Evolutionary conservation across 2,329 filamentous ascomycete genomes (phyloP).

Genomic region (Myotisia sp.): DNA sequence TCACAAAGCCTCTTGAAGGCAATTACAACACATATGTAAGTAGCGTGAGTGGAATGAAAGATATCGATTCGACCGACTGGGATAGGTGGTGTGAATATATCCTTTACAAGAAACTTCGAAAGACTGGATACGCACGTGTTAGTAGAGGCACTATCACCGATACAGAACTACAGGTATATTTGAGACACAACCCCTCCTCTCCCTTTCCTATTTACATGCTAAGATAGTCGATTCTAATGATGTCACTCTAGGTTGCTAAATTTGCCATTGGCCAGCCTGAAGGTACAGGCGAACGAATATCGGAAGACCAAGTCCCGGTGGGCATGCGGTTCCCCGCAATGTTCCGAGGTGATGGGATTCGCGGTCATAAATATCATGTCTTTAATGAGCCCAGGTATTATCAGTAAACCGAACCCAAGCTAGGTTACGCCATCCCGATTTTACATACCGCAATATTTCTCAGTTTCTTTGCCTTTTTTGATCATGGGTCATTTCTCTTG

Average conservation of each 20-base stretch:
- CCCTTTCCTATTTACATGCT: neutral
- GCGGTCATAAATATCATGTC: conserved; percentile 86
- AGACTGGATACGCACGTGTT: conserved; percentile 79
- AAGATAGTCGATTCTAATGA: conserved; percentile 10
- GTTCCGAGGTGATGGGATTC: conserved; percentile 72
- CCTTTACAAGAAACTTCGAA: conserved; percentile 73
- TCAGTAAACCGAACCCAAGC: conserved; percentile 18
- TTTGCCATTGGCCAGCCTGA: conserved; percentile 67
- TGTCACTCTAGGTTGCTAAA: conserved; percentile 53
- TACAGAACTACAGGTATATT: conserved; percentile 72
- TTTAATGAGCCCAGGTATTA: conserved; percentile 78
- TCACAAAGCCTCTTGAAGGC: conserved; percentile 75
- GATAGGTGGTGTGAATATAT: conserved; percentile 99
- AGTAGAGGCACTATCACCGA: conserved; percentile 87
- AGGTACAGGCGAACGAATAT: conserved; percentile 49
- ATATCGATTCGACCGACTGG: conserved; percentile 86
- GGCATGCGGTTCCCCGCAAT: conserved; percentile 70
- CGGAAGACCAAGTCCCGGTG: conserved; percentile 59
- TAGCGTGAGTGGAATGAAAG: conserved; percentile 74
- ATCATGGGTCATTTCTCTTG: too few relatives aligned
- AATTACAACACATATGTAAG: conserved; percentile 97
- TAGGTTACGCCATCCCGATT: too few relatives aligned
- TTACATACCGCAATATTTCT: too few relatives aligned
- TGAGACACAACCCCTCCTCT: neutral
- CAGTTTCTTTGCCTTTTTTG: too few relatives aligned